Conservation (phyloP, 441 rosid species). For the Viola pubescens region DNA sequence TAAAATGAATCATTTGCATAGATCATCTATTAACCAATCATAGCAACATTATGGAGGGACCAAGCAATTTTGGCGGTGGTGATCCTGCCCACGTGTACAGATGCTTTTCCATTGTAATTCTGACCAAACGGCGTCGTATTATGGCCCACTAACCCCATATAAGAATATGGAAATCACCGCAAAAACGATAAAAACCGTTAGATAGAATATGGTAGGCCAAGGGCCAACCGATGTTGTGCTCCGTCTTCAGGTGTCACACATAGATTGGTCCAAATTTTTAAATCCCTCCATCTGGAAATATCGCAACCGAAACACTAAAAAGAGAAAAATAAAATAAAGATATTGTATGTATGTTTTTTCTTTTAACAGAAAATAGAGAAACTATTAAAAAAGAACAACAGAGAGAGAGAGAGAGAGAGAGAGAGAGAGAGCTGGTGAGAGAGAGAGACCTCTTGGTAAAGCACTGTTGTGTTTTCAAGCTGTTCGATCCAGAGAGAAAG, state of each 20-base stretch:
- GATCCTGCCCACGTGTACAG: too few relatives aligned
- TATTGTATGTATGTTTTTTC: neutral
- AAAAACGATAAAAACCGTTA: slow-evolving; percentile 21
- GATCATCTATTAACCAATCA: too few relatives aligned
- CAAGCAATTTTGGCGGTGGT: too few relatives aligned
- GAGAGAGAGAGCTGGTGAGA: neutral
- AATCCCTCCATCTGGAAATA: slow-evolving; percentile 3
- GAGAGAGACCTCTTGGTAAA: slow-evolving; percentile 1
- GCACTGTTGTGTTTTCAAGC: neutral
- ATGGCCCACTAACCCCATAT: too few relatives aligned
- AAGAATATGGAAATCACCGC: slow-evolving; percentile 2
- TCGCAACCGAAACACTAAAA: slow-evolving; percentile 10
- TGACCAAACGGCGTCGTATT: too few relatives aligned
- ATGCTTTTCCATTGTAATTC: too few relatives aligned
- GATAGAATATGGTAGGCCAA: slow-evolving; percentile 24
- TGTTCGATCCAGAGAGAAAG: neutral
- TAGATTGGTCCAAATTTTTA: slow-evolving; percentile 13
- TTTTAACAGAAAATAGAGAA: neutral
- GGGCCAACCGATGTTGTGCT: too few relatives aligned
- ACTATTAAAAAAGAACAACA: neutral
- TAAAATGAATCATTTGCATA: too few relatives aligned
- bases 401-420: slow-evolving; percentile 5
- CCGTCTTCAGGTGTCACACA: slow-evolving; percentile 3
- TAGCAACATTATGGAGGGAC: too few relatives aligned
- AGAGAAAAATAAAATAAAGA: slow-evolving; percentile 12